These are phyloP conservation scores for Chrysosporium queenslandicum DNA, from an alignment of 2,329 filamentous ascomycete species.

Conservation along the genomic window DNA sequence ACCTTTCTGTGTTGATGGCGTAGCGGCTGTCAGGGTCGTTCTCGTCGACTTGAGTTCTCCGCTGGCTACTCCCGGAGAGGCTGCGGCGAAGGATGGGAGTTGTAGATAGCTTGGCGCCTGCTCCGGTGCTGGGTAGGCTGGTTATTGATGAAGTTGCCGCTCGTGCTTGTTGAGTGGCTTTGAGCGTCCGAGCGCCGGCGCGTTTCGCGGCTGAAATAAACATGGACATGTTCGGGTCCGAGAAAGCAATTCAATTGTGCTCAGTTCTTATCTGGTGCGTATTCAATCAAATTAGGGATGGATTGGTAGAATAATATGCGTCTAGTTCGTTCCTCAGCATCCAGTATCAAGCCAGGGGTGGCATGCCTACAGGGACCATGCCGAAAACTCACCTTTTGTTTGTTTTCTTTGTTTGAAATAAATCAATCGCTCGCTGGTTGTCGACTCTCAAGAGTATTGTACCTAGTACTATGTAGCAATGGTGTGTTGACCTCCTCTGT, in stretches of 20 bases:
- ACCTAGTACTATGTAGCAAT: not conserved
- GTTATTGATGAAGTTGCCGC: not conserved
- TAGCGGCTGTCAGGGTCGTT: constrained; percentile 41
- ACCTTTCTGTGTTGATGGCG: constrained; percentile 53
- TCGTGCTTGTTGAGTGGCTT: not conserved
- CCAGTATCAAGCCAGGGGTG: too few relatives aligned
- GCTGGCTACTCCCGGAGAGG: constrained; percentile 3
- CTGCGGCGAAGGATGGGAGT: not conserved
- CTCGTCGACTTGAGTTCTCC: constrained; percentile 7
- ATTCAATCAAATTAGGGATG: too few relatives aligned
- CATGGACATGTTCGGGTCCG: not conserved
- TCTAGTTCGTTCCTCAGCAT: too few relatives aligned
- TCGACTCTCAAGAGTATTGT: too few relatives aligned
- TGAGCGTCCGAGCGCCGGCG: not conserved
- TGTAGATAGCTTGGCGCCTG: not conserved
- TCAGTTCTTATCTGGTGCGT: too few relatives aligned
- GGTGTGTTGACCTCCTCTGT: not conserved
- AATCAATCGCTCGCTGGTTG: too few relatives aligned
- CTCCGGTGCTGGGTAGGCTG: not conserved
- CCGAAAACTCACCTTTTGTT: too few relatives aligned
- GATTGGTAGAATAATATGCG: too few relatives aligned
- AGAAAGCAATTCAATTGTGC: not conserved
- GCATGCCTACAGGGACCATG: too few relatives aligned
- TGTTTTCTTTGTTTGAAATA: too few relatives aligned
- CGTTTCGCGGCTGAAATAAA: not conserved